Evolutionary conservation across 768 basidiomycete species (phyloP).

Genomic region (Tricholoma flavovirens): DNA sequence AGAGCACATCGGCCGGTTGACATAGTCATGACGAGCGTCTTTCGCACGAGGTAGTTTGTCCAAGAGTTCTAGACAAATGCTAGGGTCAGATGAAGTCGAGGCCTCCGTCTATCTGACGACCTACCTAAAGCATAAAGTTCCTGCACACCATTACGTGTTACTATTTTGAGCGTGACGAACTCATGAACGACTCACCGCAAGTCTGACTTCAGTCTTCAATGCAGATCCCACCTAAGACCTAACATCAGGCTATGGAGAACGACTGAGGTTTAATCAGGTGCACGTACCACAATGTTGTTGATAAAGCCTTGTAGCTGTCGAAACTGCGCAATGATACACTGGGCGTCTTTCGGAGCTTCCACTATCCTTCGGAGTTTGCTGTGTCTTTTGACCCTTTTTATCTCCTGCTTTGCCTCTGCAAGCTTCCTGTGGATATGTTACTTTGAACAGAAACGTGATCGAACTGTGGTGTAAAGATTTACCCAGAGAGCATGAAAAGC

Average conservation of each 20-base stretch:
- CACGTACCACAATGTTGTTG: slow-evolving; percentile 9
- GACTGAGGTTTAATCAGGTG: not conserved
- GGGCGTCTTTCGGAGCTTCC: slow-evolving; percentile 8
- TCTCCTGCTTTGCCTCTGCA: slow-evolving; percentile 1
- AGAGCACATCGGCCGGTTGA: slow-evolving; percentile 14
- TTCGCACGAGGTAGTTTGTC: slow-evolving; percentile 14
- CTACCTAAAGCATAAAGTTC: slow-evolving; percentile 13
- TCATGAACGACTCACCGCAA: slow-evolving; percentile 7
- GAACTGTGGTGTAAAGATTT: not conserved
- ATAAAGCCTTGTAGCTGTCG: slow-evolving; percentile 9
- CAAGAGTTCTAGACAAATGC: slow-evolving; percentile 8
- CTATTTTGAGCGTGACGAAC: not conserved
- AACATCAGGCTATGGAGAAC: not conserved
- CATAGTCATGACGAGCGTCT: slow-evolving; percentile 13
- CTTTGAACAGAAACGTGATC: not conserved
- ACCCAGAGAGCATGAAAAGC: slow-evolving; percentile 11
- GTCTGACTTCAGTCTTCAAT: slow-evolving; percentile 11
- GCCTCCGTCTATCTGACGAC: not conserved
- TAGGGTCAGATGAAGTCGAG: not conserved
- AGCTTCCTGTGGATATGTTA: slow-evolving; percentile 5
- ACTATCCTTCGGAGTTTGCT: slow-evolving; percentile 11
- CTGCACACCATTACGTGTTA: not conserved
- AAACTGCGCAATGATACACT: slow-evolving; percentile 6
- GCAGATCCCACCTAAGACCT: slow-evolving; percentile 9
- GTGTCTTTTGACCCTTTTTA: slow-evolving; percentile 6